phyloP scores from a whole-genome alignment of 257 asterid species.

The Ophiorrhiza pumila region DNA sequence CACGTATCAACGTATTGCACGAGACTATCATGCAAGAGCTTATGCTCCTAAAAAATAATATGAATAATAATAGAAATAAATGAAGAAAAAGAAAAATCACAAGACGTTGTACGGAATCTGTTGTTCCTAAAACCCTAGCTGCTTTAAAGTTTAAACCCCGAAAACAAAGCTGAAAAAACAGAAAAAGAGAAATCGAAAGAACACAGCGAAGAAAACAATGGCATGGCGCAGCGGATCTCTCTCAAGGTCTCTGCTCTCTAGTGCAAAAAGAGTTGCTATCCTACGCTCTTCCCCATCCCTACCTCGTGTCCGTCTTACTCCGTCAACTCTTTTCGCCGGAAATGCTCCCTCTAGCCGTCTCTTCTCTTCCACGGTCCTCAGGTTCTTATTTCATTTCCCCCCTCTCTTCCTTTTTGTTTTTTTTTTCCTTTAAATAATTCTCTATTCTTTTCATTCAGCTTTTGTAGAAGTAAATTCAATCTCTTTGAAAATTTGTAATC shows the following conservation, averaged over 20 bases:
- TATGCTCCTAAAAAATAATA: no score
- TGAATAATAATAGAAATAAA: no score
- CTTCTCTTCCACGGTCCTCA: conserved; percentile 26
- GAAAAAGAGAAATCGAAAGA: neutral
- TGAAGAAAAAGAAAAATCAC: neutral
- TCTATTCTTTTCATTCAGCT: neutral
- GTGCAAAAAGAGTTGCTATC: conserved; percentile 20
- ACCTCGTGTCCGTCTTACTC: conserved; percentile 12
- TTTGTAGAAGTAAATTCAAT: no score
- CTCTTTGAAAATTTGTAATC: neutral
- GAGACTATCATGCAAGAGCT: no score
- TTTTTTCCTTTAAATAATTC: neutral
- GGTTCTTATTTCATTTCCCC: conserved; percentile 17
- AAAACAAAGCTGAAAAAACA: no score
- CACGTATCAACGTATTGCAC: no score
- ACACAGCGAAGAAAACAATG: conserved; percentile 15
- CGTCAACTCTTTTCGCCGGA: conserved; percentile 18
- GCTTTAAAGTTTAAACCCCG: neutral
- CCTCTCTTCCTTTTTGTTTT: neutral
- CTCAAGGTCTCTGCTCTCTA: conserved; percentile 26
- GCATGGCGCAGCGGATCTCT: conserved; percentile 32
- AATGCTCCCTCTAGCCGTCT: conserved; percentile 23
- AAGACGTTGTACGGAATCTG: neutral
- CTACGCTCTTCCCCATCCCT: conserved; percentile 14
- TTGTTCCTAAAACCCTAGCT: neutral